Evolutionary conservation across 192 early-diverging fungal genomes (phyloP).

Genomic region (Coemansia sp.): DNA sequence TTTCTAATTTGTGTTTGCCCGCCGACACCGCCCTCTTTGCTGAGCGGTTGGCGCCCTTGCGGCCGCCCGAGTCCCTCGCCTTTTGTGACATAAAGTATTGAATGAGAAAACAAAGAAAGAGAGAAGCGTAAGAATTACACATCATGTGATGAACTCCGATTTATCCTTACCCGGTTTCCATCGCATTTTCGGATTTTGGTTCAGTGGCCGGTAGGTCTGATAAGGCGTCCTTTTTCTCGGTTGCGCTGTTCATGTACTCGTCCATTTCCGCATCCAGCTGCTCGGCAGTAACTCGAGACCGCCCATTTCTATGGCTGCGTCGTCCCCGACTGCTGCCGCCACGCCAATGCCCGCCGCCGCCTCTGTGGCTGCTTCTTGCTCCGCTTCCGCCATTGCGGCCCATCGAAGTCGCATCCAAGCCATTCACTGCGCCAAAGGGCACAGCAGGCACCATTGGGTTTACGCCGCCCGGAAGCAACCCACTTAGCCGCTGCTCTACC

Average conservation of each 20-base stretch:
- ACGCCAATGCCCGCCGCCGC: neutral
- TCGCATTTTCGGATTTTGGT: neutral
- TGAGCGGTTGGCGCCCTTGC: slow-evolving; percentile 11
- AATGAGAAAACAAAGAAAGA: neutral
- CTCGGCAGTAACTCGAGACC: slow-evolving; percentile 18
- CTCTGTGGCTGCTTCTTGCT: neutral
- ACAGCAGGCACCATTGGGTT: slow-evolving; percentile 5
- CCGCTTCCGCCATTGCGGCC: neutral
- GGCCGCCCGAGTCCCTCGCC: slow-evolving; percentile 8
- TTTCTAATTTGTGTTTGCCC: slow-evolving; percentile 24
- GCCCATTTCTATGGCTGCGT: slow-evolving; percentile 1
- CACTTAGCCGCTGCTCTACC: slow-evolving; percentile 14
- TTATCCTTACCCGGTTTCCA: neutral
- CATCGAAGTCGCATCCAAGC: neutral
- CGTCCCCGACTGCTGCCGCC: slow-evolving; percentile 10
- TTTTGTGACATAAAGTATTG: slow-evolving; percentile 5
- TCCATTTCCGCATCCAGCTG: slow-evolving; percentile 51
- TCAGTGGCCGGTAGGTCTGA: neutral
- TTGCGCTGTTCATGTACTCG: slow-evolving; percentile 32
- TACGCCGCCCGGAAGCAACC: slow-evolving; percentile 5
- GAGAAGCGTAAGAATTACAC: neutral
- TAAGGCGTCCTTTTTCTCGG: slow-evolving; percentile 1
- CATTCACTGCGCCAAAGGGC: neutral
- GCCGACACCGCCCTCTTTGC: slow-evolving; percentile 3
- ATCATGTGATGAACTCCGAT: neutral